Percentiles rank a stretch among this genome's conserved stretches.
Conservation (phyloP, 352 stramenopile species). For the Phytophthora colocasiae region DNA sequence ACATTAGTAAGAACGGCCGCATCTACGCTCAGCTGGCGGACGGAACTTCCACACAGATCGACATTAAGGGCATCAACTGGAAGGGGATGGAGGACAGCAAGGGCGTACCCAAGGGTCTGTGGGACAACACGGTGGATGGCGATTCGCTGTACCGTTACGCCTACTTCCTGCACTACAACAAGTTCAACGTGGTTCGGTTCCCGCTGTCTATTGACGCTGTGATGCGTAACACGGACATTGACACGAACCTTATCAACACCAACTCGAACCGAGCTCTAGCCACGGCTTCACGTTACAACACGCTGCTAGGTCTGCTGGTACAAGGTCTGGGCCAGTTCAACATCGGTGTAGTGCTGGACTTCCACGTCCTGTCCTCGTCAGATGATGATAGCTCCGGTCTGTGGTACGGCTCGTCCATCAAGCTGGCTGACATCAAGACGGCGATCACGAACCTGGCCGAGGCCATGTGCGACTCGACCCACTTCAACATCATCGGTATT, state of each 20-base stretch:
- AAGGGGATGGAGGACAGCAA: conserved; percentile 80
- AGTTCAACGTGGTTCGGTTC: conserved; percentile 85
- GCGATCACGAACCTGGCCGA: conserved; percentile 79
- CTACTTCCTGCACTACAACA: conserved; percentile 78
- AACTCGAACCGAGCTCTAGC: conserved; percentile 84
- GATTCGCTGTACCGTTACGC: conserved; percentile 80
- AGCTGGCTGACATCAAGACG: conserved; percentile 74
- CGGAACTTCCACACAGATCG: conserved; percentile 66
- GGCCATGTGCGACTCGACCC: conserved; percentile 77
- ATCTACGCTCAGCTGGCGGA: conserved; percentile 68
- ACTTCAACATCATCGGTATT: conserved; percentile 89
- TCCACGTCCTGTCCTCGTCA: conserved; percentile 70
- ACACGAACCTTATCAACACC: conserved; percentile 77
- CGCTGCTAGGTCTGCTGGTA: conserved; percentile 62
- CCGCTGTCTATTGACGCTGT: conserved; percentile 77
- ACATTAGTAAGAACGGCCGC: conserved; percentile 76
- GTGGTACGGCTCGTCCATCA: conserved; percentile 84
- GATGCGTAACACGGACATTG: conserved; percentile 69
- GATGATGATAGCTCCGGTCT: conserved; percentile 56
- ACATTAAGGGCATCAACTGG: conserved; percentile 90
- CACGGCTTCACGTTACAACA: conserved; percentile 68
- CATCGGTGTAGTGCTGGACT: conserved; percentile 83
- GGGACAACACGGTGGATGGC: conserved; percentile 83
- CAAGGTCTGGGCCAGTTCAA: conserved; percentile 80
- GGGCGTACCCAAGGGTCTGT: conserved; percentile 77